Evolutionary conservation across 768 basidiomycete genomes (phyloP).

Genomic region (Austroboletus festivus): DNA sequence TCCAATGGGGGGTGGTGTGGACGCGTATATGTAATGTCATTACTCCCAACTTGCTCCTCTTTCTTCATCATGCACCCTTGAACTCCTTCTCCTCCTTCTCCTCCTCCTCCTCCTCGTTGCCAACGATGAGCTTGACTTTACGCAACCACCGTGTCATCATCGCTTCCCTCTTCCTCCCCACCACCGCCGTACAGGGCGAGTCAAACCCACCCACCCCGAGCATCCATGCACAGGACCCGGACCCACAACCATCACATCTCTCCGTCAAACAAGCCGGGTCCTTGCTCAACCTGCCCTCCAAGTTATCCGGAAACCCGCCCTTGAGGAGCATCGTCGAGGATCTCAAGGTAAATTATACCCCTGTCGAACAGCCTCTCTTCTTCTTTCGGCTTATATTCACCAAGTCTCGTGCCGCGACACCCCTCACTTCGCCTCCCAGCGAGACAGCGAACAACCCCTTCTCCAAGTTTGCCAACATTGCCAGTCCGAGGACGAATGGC

Average conservation of each 20-base stretch:
- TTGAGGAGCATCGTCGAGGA: constrained; percentile 69
- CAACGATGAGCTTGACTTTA: constrained; percentile 57
- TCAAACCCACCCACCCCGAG: constrained; percentile 53
- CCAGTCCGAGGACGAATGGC: constrained; percentile 20
- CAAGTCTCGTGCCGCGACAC: constrained; percentile 41
- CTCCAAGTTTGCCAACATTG: constrained; percentile 42
- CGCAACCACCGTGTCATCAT: constrained; percentile 73
- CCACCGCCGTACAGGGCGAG: constrained; percentile 59
- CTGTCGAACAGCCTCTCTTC: too few species aligned
- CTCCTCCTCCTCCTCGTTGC: not conserved
- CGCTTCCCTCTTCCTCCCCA: constrained; percentile 82
- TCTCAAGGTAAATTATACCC: constrained; percentile 62
- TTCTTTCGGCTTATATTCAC: too few species aligned
- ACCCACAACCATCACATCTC: constrained; percentile 4
- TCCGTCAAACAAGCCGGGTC: not conserved
- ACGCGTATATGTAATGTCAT: too few species aligned
- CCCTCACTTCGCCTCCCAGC: constrained; percentile 27
- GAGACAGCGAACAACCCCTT: constrained; percentile 56
- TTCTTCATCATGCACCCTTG: too few species aligned
- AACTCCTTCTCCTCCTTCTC: too few species aligned
- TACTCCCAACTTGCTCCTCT: too few species aligned
- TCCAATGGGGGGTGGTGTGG: too few species aligned
- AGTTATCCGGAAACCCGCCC: constrained; percentile 31
- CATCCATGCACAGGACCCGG: constrained; percentile 12
- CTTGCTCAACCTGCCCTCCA: constrained; percentile 17